phyloP scores from a whole-genome alignment of 2,329 filamentous ascomycete species.

The Fusarium sp. region DNA sequence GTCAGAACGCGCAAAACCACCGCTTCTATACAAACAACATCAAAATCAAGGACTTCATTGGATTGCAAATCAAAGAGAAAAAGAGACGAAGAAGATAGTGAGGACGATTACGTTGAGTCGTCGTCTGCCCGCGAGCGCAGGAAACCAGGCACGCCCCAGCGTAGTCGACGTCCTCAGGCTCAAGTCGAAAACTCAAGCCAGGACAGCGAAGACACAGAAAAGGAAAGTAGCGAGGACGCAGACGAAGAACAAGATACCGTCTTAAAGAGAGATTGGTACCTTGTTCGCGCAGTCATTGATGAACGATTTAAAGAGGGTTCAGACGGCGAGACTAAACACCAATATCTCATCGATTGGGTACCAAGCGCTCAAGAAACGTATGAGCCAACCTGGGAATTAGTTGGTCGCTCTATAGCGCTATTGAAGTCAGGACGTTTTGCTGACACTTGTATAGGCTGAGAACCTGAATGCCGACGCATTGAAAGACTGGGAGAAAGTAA shows the following conservation, averaged over 20 bases:
- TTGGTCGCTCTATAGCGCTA: slow-evolving; percentile 9
- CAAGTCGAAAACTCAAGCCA: neutral
- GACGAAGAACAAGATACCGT: neutral
- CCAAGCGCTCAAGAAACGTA: slow-evolving; percentile 51
- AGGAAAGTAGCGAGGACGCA: neutral
- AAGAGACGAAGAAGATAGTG: slow-evolving; percentile 11
- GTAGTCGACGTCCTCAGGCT: neutral
- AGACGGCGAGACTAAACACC: slow-evolving; percentile 38
- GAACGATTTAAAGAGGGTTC: slow-evolving; percentile 41
- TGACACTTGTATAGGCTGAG: slow-evolving; percentile 1
- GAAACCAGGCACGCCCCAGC: slow-evolving; percentile 1
- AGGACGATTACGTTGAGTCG: slow-evolving; percentile 3
- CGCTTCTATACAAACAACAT: slow-evolving; percentile 36
- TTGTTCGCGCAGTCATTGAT: slow-evolving; percentile 53
- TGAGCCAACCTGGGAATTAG: slow-evolving; percentile 52
- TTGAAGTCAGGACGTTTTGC: slow-evolving; percentile 1
- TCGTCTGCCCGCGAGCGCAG: slow-evolving; percentile 19
- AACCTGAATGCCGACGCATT: slow-evolving; percentile 39
- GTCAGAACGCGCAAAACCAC: slow-evolving; percentile 46
- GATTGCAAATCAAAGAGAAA: slow-evolving; percentile 32
- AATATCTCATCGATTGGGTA: slow-evolving; percentile 58
- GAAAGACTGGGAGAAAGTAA: slow-evolving; percentile 50
- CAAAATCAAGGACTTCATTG: slow-evolving; percentile 36
- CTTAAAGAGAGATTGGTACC: slow-evolving; percentile 47
- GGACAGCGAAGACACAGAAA: slow-evolving; percentile 2